A percentile compares a stretch with the other conserved stretches of the same genome.
These are phyloP conservation scores for Vigna angularis DNA, from an alignment of 306 rosid genomes.

Conservation along the genomic window DNA sequence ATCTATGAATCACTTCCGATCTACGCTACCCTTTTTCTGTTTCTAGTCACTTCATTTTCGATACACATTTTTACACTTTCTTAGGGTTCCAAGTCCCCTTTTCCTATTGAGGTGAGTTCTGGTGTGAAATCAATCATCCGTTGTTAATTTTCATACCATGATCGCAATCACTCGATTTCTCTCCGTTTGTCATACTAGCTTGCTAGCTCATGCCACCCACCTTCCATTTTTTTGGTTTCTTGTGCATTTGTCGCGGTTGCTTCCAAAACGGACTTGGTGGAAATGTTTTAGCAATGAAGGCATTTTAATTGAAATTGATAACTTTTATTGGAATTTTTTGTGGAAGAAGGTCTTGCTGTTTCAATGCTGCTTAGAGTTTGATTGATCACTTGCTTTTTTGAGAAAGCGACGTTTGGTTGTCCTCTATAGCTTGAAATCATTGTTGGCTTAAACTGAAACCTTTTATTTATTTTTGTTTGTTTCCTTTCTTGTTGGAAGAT, in stretches of 20 bases:
- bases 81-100: slow-evolving; percentile 4
- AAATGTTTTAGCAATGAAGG: background rate
- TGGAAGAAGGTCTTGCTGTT: background rate
- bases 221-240: background rate
- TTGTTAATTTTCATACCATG: background rate
- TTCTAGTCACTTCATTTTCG: slow-evolving; percentile 3
- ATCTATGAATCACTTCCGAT: background rate
- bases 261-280: background rate
- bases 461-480: background rate
- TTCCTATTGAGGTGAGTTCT: slow-evolving; percentile 36
- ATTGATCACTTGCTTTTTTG: background rate
- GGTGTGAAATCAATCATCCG: background rate
- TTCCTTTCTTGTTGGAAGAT: background rate
- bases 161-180: background rate
- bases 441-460: slow-evolving; percentile 22
- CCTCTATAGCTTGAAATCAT: background rate
- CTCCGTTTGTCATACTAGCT: background rate
- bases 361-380: slow-evolving; percentile 7
- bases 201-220: background rate
- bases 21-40: background rate
- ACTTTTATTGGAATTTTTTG: background rate
- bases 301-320: background rate
- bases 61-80: background rate
- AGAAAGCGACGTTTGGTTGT: slow-evolving; percentile 13
- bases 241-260: background rate